phyloP scores from a whole-genome alignment of 78 protist genomes.

The Dictyostelium brefeldianum region DNA sequence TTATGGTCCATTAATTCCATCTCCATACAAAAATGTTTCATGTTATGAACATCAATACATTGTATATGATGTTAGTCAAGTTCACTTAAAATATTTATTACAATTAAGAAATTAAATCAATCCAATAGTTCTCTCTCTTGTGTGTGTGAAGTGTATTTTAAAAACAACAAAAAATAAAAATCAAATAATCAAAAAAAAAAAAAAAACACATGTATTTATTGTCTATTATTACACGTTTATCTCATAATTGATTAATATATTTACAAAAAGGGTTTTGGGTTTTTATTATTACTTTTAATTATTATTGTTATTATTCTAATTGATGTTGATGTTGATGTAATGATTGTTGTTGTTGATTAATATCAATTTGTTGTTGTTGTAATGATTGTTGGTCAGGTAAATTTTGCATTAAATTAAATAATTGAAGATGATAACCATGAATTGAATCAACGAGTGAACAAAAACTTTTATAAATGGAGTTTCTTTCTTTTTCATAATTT shows the following conservation, averaged over 20 bases:
- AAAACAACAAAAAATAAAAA: no score
- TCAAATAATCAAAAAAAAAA: no score
- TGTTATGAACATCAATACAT: conserved; percentile 82
- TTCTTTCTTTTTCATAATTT: conserved; percentile 24
- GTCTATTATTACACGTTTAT: no score
- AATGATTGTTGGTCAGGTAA: background rate
- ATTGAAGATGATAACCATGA: background rate
- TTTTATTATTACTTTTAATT: no score
- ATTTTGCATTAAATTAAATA: background rate
- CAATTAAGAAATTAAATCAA: conserved; percentile 30
- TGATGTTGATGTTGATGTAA: no score
- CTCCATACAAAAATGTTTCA: conserved; percentile 41
- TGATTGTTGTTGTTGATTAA: background rate
- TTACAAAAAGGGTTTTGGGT: no score
- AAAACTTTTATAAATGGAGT: background rate
- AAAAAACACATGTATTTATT: no score
- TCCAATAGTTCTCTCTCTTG: background rate
- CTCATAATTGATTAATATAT: no score
- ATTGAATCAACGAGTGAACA: background rate
- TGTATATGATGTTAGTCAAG: conserved; percentile 76
- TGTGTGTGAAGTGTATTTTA: no score
- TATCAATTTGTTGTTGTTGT: background rate
- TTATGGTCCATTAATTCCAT: conserved; percentile 50
- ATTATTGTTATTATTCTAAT: no score
- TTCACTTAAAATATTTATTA: conserved; percentile 57